Percentiles rank a stretch among this genome's conserved stretches.
phyloP scores from a whole-genome alignment of 2,329 filamentous ascomycete species.

The Pezicula radicicola region DNA sequence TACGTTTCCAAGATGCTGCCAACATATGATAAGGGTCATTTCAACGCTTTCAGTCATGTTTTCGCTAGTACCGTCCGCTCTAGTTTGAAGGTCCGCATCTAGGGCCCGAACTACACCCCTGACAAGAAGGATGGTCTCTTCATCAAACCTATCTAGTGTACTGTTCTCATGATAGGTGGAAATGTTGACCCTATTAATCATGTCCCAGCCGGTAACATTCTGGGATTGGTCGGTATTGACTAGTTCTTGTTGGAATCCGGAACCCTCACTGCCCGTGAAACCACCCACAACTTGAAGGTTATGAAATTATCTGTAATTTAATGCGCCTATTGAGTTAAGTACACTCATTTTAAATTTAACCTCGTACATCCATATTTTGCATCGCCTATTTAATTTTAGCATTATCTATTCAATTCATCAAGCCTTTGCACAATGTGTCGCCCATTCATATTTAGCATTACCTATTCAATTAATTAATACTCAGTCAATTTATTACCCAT shows the following conservation, averaged over 20 bases:
- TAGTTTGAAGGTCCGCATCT: slow-evolving; percentile 99
- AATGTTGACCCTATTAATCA: slow-evolving; percentile 99
- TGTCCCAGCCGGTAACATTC: slow-evolving; percentile 99
- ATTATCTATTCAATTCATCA: too few species aligned
- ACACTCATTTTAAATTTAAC: too few species aligned
- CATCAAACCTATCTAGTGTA: slow-evolving; percentile 99
- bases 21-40: slow-evolving; percentile 98
- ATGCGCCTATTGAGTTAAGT: too few species aligned
- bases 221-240: slow-evolving; percentile 98
- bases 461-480: too few species aligned
- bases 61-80: slow-evolving; percentile 98
- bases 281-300: slow-evolving; percentile 99
- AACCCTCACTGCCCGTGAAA: slow-evolving; percentile 96
- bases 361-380: too few species aligned
- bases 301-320: slow-evolving; percentile 99
- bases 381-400: too few species aligned
- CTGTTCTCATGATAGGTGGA: slow-evolving; percentile 99
- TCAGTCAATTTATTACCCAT: too few species aligned
- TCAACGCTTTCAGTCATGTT: slow-evolving; percentile 99
- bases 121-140: slow-evolving; percentile 99
- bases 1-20: slow-evolving; percentile 99
- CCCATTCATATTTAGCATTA: too few species aligned
- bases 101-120: slow-evolving; percentile 97
- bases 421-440: too few species aligned
- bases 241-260: slow-evolving; percentile 99